Evolutionary conservation across 1,284 basidiomycete species (phyloP).

Genomic region (Rhodotorula glutinis): DNA sequence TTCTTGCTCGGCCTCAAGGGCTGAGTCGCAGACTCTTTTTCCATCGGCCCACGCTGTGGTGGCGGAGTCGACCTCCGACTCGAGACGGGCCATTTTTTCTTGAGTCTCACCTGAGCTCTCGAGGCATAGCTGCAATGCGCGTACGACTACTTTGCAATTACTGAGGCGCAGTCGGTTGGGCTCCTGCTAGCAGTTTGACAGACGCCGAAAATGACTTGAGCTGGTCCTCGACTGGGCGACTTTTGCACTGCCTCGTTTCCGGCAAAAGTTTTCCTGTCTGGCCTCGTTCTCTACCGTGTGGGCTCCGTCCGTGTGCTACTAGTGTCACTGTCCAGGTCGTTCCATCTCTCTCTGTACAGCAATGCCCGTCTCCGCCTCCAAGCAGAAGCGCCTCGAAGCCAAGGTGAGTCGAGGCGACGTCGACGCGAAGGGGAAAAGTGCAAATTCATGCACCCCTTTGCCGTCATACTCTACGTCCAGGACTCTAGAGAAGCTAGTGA

Average conservation of each 20-base stretch:
- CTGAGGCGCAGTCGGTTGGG: no score
- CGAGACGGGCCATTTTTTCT: no score
- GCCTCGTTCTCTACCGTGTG: background rate
- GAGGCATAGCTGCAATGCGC: no score
- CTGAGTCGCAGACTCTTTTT: background rate
- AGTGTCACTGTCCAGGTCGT: conserved; percentile 3
- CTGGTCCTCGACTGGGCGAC: background rate
- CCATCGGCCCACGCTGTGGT: background rate
- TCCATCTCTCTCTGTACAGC: no score
- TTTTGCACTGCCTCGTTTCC: no score
- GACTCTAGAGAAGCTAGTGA: no score
- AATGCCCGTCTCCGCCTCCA: conserved; percentile 35
- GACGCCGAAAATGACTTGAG: no score
- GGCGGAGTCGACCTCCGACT: no score
- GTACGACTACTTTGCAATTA: background rate
- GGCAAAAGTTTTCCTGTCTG: no score
- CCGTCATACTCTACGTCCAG: background rate
- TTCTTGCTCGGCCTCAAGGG: conserved; percentile 5
- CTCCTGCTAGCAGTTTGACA: no score
- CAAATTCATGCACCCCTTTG: background rate
- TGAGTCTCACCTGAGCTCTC: no score
- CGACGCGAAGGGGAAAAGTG: no score
- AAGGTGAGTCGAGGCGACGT: conserved; percentile 34
- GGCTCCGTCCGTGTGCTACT: background rate
- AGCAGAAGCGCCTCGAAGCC: conserved; percentile 41